Base-by-base conservation (phyloP, 2,329 filamentous ascomycete species). In the Sporothrix curviconia region DNA sequence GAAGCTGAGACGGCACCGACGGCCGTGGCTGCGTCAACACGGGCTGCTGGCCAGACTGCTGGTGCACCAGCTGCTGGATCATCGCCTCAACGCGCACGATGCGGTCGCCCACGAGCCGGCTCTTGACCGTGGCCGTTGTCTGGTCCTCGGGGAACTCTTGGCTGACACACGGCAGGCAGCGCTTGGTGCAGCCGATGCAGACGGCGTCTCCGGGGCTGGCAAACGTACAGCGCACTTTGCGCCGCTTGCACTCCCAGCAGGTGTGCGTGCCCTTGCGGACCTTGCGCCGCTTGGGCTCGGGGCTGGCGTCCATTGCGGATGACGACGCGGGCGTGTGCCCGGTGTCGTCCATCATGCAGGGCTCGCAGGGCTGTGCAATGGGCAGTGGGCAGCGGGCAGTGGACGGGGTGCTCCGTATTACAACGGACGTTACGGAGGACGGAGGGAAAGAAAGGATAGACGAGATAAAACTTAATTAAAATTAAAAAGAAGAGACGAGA, bases 241-340 rank as follows among this genome's bases (percentile, higher is more conserved):
- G 73, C 50, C 76, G 72, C 65, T 78, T 79, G 71, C 80, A 83
- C 61, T 81, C 78, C 78, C 78, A 82, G 64, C 80, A 82, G 56
- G 78, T 81, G 37, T 69, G 72, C 0, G 79, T 83, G 14, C 61
- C 59, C 32, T 62, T 62, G 49, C 61, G 58, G 43, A 63, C 25
- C 50, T 61, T 63, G 8, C 60, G 43, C 11, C 60, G 44, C 32
- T 57, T 59, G 14, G 53, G 53, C 8, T 37, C 19, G 8, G 53
- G 42, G 42, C 19, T 30, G 42, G 24, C 30, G 24, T 46, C 42
- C 42, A 32, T n/a, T n/a, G n/a, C n/a, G n/a, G n/a, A n/a, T n/a
- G n/a, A n/a, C n/a, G n/a, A n/a, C n/a, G n/a, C n/a, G n/a, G 9
- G 19, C 11, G 19, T 14, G 9, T 6, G 44, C 5, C 17, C 11